phyloP scores from a whole-genome alignment of 1,139 yeast genomes.

The Arxiozyma bovina region DNA sequence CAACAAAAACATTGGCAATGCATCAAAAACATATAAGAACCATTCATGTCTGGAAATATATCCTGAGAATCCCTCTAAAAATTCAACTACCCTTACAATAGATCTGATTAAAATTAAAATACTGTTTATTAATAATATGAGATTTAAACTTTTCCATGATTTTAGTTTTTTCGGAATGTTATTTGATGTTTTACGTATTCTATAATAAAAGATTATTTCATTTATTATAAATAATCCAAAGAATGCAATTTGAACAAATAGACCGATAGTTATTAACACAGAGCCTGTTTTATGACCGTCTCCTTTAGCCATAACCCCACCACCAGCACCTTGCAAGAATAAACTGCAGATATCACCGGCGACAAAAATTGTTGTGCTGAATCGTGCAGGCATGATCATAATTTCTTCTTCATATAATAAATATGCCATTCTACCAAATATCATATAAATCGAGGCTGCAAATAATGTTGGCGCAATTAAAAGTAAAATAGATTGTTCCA shows the following conservation, averaged over 20 bases:
- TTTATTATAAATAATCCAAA: constrained; percentile 32
- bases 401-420: constrained; percentile 27
- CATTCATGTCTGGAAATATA: constrained; percentile 33
- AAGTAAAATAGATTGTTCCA: constrained; percentile 33
- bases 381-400: constrained; percentile 31
- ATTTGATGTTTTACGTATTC: constrained; percentile 7
- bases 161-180: constrained; percentile 4
- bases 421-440: constrained; percentile 34
- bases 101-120: constrained; percentile 36
- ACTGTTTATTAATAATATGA: constrained; percentile 27
- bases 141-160: constrained; percentile 21
- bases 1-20: constrained; percentile 24
- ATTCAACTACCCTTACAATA: constrained; percentile 36
- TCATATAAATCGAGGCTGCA: constrained; percentile 41
- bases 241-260: constrained; percentile 34
- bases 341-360: constrained; percentile 38
- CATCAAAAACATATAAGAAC: constrained; percentile 35
- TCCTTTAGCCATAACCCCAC: constrained; percentile 33
- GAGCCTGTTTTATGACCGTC: constrained; percentile 20
- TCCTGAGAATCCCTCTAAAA: constrained; percentile 34
- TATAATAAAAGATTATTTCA: constrained; percentile 18
- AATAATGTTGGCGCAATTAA: constrained; percentile 39
- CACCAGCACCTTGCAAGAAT: constrained; percentile 38
- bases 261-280: constrained; percentile 30
- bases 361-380: constrained; percentile 38